Evolutionary conservation across 768 basidiomycete genomes (phyloP).

Genomic region (Candolleomyces aberdarensis): DNA sequence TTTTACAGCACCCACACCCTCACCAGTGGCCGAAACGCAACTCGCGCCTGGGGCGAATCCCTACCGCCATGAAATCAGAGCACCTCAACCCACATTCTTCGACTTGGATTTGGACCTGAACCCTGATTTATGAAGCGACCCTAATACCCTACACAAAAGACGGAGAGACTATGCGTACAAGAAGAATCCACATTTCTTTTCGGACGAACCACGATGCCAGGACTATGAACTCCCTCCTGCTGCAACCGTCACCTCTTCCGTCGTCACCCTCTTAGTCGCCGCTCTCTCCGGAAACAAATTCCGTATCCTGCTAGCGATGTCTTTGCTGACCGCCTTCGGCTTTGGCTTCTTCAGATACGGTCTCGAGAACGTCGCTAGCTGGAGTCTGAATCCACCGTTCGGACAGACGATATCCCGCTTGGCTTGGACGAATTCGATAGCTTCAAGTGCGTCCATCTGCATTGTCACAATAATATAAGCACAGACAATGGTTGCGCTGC

Average conservation of each 20-base stretch:
- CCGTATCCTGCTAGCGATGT: neutral
- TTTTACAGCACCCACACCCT: slow-evolving; percentile 54
- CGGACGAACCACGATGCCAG: neutral
- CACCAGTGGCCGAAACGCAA: slow-evolving; percentile 50
- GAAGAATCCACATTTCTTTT: too few species aligned
- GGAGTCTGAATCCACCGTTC: slow-evolving; percentile 63
- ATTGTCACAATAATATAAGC: slow-evolving; percentile 63
- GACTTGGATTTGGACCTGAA: slow-evolving; percentile 85
- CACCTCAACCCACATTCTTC: slow-evolving; percentile 60
- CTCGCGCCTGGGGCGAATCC: slow-evolving; percentile 58
- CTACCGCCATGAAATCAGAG: slow-evolving; percentile 68
- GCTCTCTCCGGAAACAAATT: neutral
- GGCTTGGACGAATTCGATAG: slow-evolving; percentile 52
- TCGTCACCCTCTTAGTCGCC: neutral
- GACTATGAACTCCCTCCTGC: neutral
- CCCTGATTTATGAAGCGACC: slow-evolving; percentile 57
- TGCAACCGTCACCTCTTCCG: neutral
- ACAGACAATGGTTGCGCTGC: slow-evolving; percentile 72
- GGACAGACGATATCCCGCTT: slow-evolving; percentile 62
- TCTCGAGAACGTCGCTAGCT: slow-evolving; percentile 43
- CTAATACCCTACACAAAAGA: too few species aligned
- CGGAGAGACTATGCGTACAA: too few species aligned
- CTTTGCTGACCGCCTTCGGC: neutral
- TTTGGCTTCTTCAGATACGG: slow-evolving; percentile 5
- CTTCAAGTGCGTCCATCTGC: slow-evolving; percentile 49